phyloP scores from a whole-genome alignment of 352 stramenopile species.

The Phytophthora pini region DNA sequence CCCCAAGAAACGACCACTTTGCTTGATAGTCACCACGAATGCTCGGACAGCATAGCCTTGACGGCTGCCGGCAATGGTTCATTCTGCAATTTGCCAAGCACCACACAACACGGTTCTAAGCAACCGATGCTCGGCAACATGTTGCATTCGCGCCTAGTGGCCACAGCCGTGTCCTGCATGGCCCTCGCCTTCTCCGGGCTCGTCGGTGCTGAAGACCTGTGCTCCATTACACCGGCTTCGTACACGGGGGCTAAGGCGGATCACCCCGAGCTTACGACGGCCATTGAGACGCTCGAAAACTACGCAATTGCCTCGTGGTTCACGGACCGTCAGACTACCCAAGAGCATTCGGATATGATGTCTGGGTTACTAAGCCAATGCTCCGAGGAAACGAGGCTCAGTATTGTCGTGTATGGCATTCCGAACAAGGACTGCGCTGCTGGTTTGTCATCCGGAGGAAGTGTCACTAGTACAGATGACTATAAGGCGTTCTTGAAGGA shows the following conservation, averaged over 20 bases:
- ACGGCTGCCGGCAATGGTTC: conserved; percentile 6
- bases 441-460: conserved; percentile 46
- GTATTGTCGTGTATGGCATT: conserved; percentile 73
- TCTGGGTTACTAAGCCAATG: conserved; percentile 40
- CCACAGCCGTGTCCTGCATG: conserved; percentile 24
- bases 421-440: conserved; percentile 78
- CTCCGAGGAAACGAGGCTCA: conserved; percentile 41
- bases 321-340: conserved; percentile 45
- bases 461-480: conserved; percentile 42
- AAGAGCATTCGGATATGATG: conserved; percentile 30
- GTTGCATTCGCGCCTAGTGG: conserved; percentile 16
- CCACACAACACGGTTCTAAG: conserved; percentile 8
- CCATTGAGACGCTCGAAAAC: conserved; percentile 43
- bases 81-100: conserved; percentile 30
- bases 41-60: conserved; percentile 4
- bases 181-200: conserved; percentile 15
- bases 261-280: conserved; percentile 40
- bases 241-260: conserved; percentile 41
- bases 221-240: conserved; percentile 34
- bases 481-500: conserved; percentile 59
- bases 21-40: conserved; percentile 14
- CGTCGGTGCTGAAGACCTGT: conserved; percentile 32
- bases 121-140: conserved; percentile 19
- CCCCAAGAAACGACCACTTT: conserved; percentile 10
- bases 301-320: conserved; percentile 60